Evolutionary conservation across 345 rosid species (phyloP).

Genomic region (Moringa oleifera): DNA sequence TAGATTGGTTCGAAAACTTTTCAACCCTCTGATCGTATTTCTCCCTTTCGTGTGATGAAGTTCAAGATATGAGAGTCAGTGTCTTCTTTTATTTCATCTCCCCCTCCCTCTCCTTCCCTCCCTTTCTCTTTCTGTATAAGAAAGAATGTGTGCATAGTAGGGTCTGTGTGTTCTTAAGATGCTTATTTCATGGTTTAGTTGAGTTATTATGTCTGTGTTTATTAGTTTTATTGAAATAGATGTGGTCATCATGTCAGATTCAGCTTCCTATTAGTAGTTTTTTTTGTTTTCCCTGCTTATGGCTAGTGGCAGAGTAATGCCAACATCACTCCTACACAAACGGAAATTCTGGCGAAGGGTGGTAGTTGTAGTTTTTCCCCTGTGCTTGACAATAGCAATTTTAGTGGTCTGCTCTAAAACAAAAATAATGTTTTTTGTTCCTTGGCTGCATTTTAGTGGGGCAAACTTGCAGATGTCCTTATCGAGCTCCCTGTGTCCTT

Average conservation of each 20-base stretch:
- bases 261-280: too few relatives aligned
- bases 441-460: too few relatives aligned
- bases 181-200: not conserved
- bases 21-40: slow-evolving; percentile 1
- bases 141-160: not conserved
- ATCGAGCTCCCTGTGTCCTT: not conserved
- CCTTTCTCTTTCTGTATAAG: not conserved
- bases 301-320: too few relatives aligned
- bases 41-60: not conserved
- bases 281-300: too few relatives aligned
- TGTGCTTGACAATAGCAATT: too few relatives aligned
- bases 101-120: not conserved
- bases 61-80: not conserved
- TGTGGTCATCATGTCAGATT: not conserved
- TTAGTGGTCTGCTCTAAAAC: too few relatives aligned
- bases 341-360: too few relatives aligned
- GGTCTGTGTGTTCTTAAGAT: not conserved
- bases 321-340: too few relatives aligned
- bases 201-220: slow-evolving; percentile 1
- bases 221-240: not conserved
- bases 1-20: slow-evolving; percentile 29
- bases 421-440: too few relatives aligned
- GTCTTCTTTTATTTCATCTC: not conserved
- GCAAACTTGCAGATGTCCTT: too few relatives aligned
- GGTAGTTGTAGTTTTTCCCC: too few relatives aligned